Base-by-base conservation (phyloP, 345 rosid genomes). In the Dimocarpus longan region DNA sequence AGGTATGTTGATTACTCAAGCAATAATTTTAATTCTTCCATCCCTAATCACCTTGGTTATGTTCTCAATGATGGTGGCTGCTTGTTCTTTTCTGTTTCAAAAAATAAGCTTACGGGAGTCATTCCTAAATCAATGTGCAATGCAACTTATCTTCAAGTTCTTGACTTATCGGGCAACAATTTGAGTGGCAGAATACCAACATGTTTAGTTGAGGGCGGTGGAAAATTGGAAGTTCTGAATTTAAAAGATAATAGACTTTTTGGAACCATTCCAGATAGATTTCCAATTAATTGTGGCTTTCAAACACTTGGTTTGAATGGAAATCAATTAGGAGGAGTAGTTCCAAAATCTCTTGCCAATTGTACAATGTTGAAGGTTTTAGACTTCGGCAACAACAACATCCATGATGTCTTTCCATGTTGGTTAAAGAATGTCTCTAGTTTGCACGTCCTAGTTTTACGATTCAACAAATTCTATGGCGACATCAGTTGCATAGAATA, bases 321-420 rank as follows among this genome's bases (percentile, higher is more conserved):
- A 7, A 46, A 46, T 46, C 52, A 46, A 11, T 11, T 46, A 46
- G 52, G 5, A 46, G 52, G 52, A 46, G 12, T 11, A 11, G 52
- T 46, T 8, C 52, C 52, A 8, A 42, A 10, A 68, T 84, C 82
- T 10, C 15, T 89, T 37, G 70, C n/a, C 24, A 66, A 82, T 4
- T 88, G 52, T 10, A 46, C 10, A 46, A 7, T 46, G 52, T 11
- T 46, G 8, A 1, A 46, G 12, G 52, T 46, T 8, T 46, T 46
- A 11, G 52, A 46, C 12, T 4, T 46, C 1, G 52, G 52, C 1
- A 46, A 46, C 52, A 87, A 87, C 48, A 54, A 65, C 3, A 80
- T 87, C 6, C 59, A 75, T 0, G 89, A 80, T 66, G 24, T 1
- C 6, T 85, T 85, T 79, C 92, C 90, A 52, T 85, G 87, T 66